Evolutionary conservation across 495 filamentous ascomycete species (phyloP), one percentile per base, ranked within the genome.

Genomic region (Neurospora sp.): DNA sequence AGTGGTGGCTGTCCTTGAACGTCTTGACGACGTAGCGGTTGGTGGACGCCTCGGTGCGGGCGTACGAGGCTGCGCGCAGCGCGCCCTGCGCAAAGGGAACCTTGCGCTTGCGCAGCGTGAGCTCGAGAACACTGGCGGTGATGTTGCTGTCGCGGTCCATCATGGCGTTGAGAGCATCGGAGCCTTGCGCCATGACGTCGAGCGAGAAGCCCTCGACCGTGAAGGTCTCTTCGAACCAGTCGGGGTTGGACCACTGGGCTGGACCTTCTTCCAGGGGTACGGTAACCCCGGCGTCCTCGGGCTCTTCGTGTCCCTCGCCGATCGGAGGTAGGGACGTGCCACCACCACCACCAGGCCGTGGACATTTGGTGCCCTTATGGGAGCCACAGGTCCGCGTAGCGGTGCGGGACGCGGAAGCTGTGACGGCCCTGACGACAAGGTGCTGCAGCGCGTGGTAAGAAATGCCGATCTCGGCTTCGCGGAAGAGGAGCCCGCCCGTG

Each of bases 21-120:
- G 79, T 78, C 74, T 83, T 83, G 73, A 80, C 80, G 10, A 83
- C 82, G 40, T 78, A 77, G 14, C 42, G 73, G 72, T 70, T 75
- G 35, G 74, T 76, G 7, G 79, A 82, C 14, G 69, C 72, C 2
- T 62, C 71, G 3, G 78, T 79, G 62, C 79, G 78, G 44, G 80
- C 81, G 72, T 83, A 82, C 6, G 76, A 74, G 9, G 79, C 82
- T 27, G 73, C 37, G 39, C 81, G 80, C 71, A 77, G n/a, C 23
- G 77, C 75, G 1, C 81, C 81, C 71, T 82, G 72, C 39, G 76
- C 78, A 70, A 83, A 83, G 6, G 82, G 80, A 18, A 23, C 66
- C 18, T 74, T 78, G 12, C 77, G 78, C 69, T 59, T 75, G 12
- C 73, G 75, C 37, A 83, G 69, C 11, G 77, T 80, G 1, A 82